Percentiles rank a stretch among this genome's conserved stretches.
Evolutionary conservation across 768 basidiomycete genomes (phyloP).

Genomic region (Postia placenta): DNA sequence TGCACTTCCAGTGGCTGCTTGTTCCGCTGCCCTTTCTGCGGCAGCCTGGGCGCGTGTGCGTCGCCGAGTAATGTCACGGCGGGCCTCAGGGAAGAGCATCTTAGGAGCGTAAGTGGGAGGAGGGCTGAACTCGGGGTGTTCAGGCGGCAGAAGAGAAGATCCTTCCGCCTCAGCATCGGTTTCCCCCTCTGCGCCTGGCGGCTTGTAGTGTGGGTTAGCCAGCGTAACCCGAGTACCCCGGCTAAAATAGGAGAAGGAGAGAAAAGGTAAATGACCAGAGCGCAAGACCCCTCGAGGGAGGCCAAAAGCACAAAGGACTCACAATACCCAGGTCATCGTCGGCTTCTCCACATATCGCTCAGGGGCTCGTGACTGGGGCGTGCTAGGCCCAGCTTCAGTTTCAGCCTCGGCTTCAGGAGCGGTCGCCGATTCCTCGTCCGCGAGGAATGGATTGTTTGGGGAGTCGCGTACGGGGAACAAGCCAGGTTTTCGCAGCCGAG

Average conservation of each 20-base stretch:
- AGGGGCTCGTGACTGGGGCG: slow-evolving; percentile 30
- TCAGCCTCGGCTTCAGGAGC: slow-evolving; percentile 9
- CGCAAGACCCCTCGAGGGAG: not conserved
- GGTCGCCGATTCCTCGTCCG: slow-evolving; percentile 26
- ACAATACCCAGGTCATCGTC: slow-evolving; percentile 72
- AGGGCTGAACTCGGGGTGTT: slow-evolving; percentile 64
- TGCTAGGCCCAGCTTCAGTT: slow-evolving; percentile 22
- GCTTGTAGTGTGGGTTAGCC: slow-evolving; percentile 58
- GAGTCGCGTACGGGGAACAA: slow-evolving; percentile 46
- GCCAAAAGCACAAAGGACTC: slow-evolving; percentile 25
- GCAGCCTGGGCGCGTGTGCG: slow-evolving; percentile 4
- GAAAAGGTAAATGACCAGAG: not conserved
- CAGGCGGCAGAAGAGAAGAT: slow-evolving; percentile 48
- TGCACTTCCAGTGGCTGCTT: too few relatives aligned
- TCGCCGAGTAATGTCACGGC: slow-evolving; percentile 20
- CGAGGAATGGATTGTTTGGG: slow-evolving; percentile 68
- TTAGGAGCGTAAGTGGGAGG: slow-evolving; percentile 47
- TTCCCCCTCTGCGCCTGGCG: slow-evolving; percentile 18
- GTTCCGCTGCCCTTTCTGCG: too few relatives aligned
- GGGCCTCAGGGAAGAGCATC: slow-evolving; percentile 43
- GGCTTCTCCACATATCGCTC: slow-evolving; percentile 46
- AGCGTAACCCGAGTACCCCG: slow-evolving; percentile 60
- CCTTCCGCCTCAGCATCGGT: slow-evolving; percentile 41
- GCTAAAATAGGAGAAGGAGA: slow-evolving; percentile 29
- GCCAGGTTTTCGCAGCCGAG: slow-evolving; percentile 25